Base-by-base conservation (phyloP, 345 rosid species). In the Anastatica hierochuntica region DNA sequence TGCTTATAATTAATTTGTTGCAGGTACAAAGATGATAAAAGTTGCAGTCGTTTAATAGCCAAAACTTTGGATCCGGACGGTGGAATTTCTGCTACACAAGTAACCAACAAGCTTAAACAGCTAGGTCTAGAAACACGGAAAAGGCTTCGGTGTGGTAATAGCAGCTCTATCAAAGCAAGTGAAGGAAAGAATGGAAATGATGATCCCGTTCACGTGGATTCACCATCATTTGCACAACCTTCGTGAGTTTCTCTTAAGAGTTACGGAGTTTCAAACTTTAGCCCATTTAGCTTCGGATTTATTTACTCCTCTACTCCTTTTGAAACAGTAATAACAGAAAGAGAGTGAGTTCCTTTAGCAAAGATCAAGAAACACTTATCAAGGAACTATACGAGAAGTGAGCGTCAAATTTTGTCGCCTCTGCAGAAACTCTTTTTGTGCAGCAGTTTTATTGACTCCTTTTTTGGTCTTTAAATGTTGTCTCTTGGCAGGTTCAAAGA, bases 81-180 rank as follows among this genome's bases (percentile, higher is more conserved):
- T 56, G 76, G 76, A 70, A 63, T 92, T 56, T 79, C 86, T 43
- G 76, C 84, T 50, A 79, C 79, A 62, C 95, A 88, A 79, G 81
- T 92, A 69, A 59, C 79, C 45, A 92, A 81, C 73, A 92, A 78
- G 77, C 96, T 92, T 50, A 92, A 88, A 73, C 81, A 81, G 70
- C 74, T 88, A 23, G 98, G 94, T 61, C 64, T 88, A 41, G 72
- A 63, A 26, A 59, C 71, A 61, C 74, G 58, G 76, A 88, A 77
- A 80, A 79, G 83, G 72, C 64, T 42, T 23, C 66, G 71, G 27
- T 74, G 57, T 41, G 64, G 50, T 49, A 34, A 66, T 49, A 53
- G 26, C 53, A 53, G 26, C 53, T 27, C 72, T 44, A 24, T 43
- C n/a, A 31, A 19, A 54, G 36, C 55, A 60, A 66, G 64, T 43